phyloP scores from a whole-genome alignment of 2,329 filamentous ascomycete species.

The Diaporthe nobilis region DNA sequence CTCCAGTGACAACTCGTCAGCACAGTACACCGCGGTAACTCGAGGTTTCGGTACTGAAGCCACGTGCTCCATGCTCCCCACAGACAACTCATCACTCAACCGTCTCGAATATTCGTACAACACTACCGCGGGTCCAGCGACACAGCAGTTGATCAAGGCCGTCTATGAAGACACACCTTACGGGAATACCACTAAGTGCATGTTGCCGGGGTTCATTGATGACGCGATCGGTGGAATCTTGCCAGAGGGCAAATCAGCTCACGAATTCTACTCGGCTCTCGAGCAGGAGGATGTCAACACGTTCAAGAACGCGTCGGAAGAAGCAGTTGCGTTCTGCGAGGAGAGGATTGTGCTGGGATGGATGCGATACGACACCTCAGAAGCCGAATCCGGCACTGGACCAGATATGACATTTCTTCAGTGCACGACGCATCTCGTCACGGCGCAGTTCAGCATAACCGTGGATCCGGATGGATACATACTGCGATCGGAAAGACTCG shows the following conservation, averaged over 20 bases:
- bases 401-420: slow-evolving; percentile 44
- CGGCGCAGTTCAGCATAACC: slow-evolving; percentile 52
- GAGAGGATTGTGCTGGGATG: not conserved
- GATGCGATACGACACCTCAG: not conserved
- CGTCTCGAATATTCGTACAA: slow-evolving; percentile 13
- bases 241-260: not conserved
- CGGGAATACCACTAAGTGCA: not conserved
- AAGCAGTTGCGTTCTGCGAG: slow-evolving; percentile 7
- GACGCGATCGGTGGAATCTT: not conserved
- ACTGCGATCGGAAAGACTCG: slow-evolving; percentile 39
- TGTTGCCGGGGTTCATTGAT: not conserved
- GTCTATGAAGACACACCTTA: not conserved
- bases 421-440: slow-evolving; percentile 50
- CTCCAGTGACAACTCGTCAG: slow-evolving; percentile 31
- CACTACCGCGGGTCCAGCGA: not conserved
- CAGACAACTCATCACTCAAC: not conserved
- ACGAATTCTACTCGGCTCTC: slow-evolving; percentile 6
- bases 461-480: slow-evolving; percentile 49
- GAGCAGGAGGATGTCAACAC: not conserved
- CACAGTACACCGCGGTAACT: slow-evolving; percentile 38
- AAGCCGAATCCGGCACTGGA: slow-evolving; percentile 41
- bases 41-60: slow-evolving; percentile 48
- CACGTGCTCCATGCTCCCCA: slow-evolving; percentile 14
- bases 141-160: not conserved
- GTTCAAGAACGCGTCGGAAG: not conserved